These are phyloP conservation scores for Globisporangium canariense DNA, from an alignment of 352 stramenopile species.

Conservation along the genomic window DNA sequence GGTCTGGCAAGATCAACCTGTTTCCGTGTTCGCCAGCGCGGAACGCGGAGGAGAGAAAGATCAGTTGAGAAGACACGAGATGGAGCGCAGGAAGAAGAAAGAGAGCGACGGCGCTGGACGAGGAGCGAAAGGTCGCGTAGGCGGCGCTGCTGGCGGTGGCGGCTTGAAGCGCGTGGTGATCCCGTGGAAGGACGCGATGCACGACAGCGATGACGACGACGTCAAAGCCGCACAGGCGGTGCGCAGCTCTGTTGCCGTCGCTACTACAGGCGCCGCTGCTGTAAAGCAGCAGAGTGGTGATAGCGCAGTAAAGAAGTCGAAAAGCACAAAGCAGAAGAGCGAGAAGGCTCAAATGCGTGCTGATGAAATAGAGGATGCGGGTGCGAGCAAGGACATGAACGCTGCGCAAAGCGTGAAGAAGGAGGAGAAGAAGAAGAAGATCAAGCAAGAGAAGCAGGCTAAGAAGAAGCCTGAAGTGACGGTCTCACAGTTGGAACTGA, in stretches of 20 bases:
- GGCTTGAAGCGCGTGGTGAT: conserved; percentile 25
- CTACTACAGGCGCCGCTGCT: not conserved
- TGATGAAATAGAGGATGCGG: not conserved
- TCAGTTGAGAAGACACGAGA: conserved; percentile 8
- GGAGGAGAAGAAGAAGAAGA: conserved; percentile 7
- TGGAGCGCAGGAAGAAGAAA: conserved; percentile 15
- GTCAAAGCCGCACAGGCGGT: not conserved
- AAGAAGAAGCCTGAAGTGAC: conserved; percentile 3
- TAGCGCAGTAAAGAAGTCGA: conserved; percentile 1
- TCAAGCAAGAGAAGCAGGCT: not conserved
- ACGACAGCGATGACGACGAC: conserved; percentile 11
- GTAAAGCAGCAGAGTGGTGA: not conserved
- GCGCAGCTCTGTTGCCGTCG: not conserved
- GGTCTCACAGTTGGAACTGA: conserved; percentile 9
- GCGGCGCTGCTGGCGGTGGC: not conserved
- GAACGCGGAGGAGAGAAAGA: not conserved
- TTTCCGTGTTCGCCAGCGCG: not conserved
- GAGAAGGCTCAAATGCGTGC: not conserved
- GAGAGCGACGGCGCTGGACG: not conserved
- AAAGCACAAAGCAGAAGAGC: conserved; percentile 10
- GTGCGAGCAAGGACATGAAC: not conserved
- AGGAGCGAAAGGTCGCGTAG: not conserved
- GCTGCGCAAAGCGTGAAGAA: not conserved
- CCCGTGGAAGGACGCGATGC: conserved; percentile 32
- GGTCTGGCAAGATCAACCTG: conserved; percentile 7